Evolutionary conservation across 2,329 filamentous ascomycete genomes (phyloP).

Genomic region (Hirsutella minnesotensis): DNA sequence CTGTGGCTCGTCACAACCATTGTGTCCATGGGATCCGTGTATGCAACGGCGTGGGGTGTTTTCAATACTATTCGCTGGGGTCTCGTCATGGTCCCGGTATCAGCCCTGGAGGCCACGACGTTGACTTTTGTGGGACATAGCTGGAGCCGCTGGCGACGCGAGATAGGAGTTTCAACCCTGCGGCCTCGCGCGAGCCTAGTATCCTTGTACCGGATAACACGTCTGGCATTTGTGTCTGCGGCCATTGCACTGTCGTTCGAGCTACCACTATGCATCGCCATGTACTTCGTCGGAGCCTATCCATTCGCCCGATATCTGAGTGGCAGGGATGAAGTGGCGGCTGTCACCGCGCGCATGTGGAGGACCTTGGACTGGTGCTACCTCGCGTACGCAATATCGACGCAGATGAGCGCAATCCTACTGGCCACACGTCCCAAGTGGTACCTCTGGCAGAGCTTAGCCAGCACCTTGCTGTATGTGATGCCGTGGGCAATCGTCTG

Average conservation of each 20-base stretch:
- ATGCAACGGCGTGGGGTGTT: slow-evolving; percentile 61
- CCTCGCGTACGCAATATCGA: slow-evolving; percentile 54
- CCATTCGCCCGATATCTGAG: slow-evolving; percentile 53
- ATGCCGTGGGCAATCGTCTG: slow-evolving; percentile 60
- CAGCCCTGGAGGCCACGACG: slow-evolving; percentile 52
- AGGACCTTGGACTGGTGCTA: slow-evolving; percentile 53
- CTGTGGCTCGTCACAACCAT: slow-evolving; percentile 59
- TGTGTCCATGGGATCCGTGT: slow-evolving; percentile 48
- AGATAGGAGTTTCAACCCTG: slow-evolving; percentile 11
- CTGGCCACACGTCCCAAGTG: slow-evolving; percentile 51
- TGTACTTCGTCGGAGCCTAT: slow-evolving; percentile 46
- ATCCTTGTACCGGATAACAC: slow-evolving; percentile 25
- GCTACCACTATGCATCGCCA: slow-evolving; percentile 48
- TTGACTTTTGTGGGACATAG: slow-evolving; percentile 54
- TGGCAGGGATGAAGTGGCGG: slow-evolving; percentile 41
- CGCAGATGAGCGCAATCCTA: slow-evolving; percentile 52
- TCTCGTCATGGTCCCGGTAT: slow-evolving; percentile 61
- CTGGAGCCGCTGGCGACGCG: slow-evolving; percentile 43
- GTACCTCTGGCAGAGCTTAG: slow-evolving; percentile 57
- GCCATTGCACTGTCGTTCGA: slow-evolving; percentile 45
- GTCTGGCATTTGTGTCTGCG: slow-evolving; percentile 41
- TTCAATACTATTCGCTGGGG: slow-evolving; percentile 69
- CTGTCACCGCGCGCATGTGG: slow-evolving; percentile 56
- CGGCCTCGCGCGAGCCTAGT: slow-evolving; percentile 8
- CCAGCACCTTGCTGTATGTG: slow-evolving; percentile 56